Base-by-base conservation (phyloP, 2,329 filamentous ascomycete genomes). In the Endocalyx cinctus region DNA sequence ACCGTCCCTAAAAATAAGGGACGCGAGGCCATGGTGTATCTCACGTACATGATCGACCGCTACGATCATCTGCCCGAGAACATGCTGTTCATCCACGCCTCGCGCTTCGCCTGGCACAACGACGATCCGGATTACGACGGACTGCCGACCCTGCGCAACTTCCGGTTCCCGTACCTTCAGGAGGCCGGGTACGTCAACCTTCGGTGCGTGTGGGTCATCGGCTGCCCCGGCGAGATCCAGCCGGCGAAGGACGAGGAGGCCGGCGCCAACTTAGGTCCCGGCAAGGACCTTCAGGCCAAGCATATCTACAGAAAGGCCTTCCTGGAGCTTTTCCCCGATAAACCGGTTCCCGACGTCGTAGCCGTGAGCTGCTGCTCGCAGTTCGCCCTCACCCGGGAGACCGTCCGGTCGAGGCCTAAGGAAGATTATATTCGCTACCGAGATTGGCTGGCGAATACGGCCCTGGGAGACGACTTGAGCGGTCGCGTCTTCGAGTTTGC, bases 341-440 rank as follows among this genome's bases (percentile, higher is more conserved):
- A 62, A 4, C 48, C 54, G n/a, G 60, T 75, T 4, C 74, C 75
- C 0, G 51, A 60, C 1, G 48, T 66, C 10, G 64, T 81, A 7
- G 74, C 67, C 3, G 69, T 71, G 5, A 66, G 74, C n/a, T 82
- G 78, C 51, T 82, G 78, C 54, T 75, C 77, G 13, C 79, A 83
- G 53, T 83, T 83, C 41, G 79, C 72, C 1, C 70, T 82, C 6
- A 73, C 74, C 4, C 60, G 66, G 6, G 66, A 72, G 6, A 67
- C 67, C 28, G 64, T 82, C 18, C 62, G 50, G 6, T 52, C 57
- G 28, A 61, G 74, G 20, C 64, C 73, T 4, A 55, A 55, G 27
- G 61, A 62, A 8, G 73, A 76, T 38, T 83, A 82, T 43, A 48
- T 72, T 12, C 65, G 64, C 25, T 74, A 72, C 50, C 64, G 77